Evolutionary conservation across 768 basidiomycete species (phyloP).

Genomic region (Tulasnella sp.): DNA sequence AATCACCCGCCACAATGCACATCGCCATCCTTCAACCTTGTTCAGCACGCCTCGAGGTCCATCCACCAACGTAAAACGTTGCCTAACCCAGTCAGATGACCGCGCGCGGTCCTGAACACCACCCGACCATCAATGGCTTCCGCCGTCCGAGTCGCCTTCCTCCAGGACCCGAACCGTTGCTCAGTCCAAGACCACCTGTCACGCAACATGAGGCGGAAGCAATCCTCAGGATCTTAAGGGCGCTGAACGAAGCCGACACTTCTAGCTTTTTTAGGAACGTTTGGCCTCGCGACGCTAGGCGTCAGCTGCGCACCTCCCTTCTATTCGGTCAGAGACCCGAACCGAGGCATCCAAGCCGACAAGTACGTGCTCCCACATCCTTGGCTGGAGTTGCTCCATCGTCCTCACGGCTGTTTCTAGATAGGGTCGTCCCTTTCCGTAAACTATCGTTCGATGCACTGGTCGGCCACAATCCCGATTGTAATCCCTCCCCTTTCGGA

Average conservation of each 20-base stretch:
- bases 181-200: background rate
- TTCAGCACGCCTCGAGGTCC: conserved; percentile 3
- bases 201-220: background rate
- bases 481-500: background rate
- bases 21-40: conserved; percentile 1
- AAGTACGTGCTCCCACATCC: background rate
- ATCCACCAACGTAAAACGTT: background rate
- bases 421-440: background rate
- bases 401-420: too few species aligned
- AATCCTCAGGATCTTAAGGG: background rate
- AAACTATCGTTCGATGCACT: background rate
- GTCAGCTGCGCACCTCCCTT: background rate
- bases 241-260: background rate
- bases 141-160: background rate
- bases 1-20: conserved; percentile 1
- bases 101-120: background rate
- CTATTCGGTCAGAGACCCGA: background rate
- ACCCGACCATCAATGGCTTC: background rate
- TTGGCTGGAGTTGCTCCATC: background rate
- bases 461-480: background rate
- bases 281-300: background rate
- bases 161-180: background rate
- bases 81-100: background rate
- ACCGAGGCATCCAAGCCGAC: background rate
- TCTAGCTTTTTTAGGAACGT: background rate